phyloP scores from a whole-genome alignment of 495 filamentous ascomycete species.

The Bathelium albidoporum region DNA sequence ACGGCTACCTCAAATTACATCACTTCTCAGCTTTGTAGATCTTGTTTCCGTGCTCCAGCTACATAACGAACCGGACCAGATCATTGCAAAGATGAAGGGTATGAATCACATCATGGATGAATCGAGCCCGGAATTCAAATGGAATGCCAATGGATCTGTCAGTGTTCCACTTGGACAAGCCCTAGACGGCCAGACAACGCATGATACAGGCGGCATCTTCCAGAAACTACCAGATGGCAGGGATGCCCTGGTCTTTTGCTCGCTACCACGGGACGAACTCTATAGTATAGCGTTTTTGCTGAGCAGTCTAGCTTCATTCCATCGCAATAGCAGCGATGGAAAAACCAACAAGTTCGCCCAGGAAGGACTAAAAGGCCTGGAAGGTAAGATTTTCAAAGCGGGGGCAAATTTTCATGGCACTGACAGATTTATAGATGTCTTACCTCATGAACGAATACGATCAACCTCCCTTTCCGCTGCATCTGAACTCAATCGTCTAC shows the following conservation, averaged over 20 bases:
- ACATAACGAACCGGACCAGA: constrained; percentile 47
- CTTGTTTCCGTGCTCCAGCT: constrained; percentile 62
- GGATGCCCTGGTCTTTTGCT: constrained; percentile 44
- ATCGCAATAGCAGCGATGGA: constrained; percentile 51
- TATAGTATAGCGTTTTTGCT: constrained; percentile 63
- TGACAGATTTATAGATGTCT: neutral
- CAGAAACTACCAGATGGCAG: constrained; percentile 19
- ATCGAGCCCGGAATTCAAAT: constrained; percentile 45
- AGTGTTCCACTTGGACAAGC: constrained; percentile 55
- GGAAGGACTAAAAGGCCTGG: constrained; percentile 50
- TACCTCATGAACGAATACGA: neutral
- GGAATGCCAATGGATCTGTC: constrained; percentile 60
- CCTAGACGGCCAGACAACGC: constrained; percentile 14
- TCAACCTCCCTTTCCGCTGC: constrained; percentile 37
- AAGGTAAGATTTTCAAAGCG: constrained; percentile 34
- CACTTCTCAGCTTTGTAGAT: constrained; percentile 67
- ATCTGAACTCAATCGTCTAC: constrained; percentile 38
- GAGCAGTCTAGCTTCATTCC: constrained; percentile 57
- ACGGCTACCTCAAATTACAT: constrained; percentile 61
- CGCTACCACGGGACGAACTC: constrained; percentile 56
- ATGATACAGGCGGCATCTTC: constrained; percentile 35
- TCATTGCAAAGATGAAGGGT: constrained; percentile 55
- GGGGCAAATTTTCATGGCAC: neutral
- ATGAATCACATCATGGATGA: constrained; percentile 63
- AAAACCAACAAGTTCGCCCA: constrained; percentile 58